Evolutionary conservation across 768 basidiomycete genomes (phyloP).

Genomic region (Clavulina sp.): DNA sequence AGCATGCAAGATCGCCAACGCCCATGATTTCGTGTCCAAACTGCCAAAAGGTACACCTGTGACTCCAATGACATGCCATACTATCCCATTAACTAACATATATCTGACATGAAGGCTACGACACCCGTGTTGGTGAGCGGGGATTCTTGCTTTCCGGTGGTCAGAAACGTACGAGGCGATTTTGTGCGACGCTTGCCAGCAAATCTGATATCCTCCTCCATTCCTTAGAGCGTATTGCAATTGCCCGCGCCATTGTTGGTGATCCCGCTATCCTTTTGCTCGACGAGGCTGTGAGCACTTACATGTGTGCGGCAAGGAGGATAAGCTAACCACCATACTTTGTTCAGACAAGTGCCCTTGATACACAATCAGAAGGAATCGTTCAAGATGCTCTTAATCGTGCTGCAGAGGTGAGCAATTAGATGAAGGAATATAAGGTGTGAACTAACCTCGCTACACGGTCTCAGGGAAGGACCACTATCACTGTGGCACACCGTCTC

Average conservation of each 20-base stretch:
- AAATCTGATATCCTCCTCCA: too few species aligned
- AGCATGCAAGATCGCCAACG: constrained; percentile 16
- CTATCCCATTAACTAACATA: too few species aligned
- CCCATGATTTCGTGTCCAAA: constrained; percentile 17
- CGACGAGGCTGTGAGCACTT: constrained; percentile 4
- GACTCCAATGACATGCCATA: too few species aligned
- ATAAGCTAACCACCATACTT: background rate
- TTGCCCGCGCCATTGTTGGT: constrained; percentile 12
- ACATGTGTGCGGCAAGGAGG: background rate
- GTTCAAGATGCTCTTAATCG: constrained; percentile 18
- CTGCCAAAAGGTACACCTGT: too few species aligned
- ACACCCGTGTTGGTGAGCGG: constrained; percentile 16
- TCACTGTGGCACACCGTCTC: constrained; percentile 19
- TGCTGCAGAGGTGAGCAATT: too few species aligned
- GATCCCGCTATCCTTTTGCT: constrained; percentile 8
- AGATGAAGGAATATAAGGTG: too few species aligned
- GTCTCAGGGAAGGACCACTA: constrained; percentile 15
- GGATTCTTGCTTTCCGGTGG: constrained; percentile 20
- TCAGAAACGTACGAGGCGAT: too few species aligned
- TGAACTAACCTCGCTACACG: too few species aligned
- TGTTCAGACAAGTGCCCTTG: constrained; percentile 17
- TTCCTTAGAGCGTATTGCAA: constrained; percentile 12
- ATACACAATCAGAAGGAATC: constrained; percentile 15
- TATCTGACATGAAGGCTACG: constrained; percentile 16
- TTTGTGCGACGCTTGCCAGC: too few species aligned